phyloP scores from a whole-genome alignment of 108 stramenopile species.

The Pseudonitzschia pungens region DNA sequence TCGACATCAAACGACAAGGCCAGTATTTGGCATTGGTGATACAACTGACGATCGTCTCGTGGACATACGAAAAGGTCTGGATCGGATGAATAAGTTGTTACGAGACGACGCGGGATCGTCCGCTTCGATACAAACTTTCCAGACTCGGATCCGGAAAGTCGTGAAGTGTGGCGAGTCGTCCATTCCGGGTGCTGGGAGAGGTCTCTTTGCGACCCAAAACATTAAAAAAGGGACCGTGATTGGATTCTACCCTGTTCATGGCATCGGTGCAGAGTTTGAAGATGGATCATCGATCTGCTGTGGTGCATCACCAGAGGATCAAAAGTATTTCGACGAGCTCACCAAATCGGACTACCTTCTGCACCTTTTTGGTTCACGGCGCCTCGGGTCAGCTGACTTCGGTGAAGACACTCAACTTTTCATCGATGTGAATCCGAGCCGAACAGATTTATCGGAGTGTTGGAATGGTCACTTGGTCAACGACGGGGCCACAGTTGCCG shows the following conservation, averaged over 20 bases:
- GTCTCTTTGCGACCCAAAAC: conserved; percentile 55
- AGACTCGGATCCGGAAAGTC: conserved; percentile 15
- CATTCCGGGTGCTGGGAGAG: conserved; percentile 46
- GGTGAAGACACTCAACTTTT: conserved; percentile 25
- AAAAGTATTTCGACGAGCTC: neutral
- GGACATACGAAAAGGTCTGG: conserved; percentile 3
- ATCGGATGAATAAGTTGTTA: neutral
- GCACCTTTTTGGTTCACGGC: conserved; percentile 29
- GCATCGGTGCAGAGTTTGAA: conserved; percentile 37
- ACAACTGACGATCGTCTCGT: conserved; percentile 4
- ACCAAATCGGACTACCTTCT: conserved; percentile 34
- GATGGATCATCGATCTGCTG: conserved; percentile 14
- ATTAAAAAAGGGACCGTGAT: conserved; percentile 47
- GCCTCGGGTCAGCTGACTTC: conserved; percentile 10
- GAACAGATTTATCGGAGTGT: conserved; percentile 1
- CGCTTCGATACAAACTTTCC: conserved; percentile 13
- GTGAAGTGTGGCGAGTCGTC: conserved; percentile 29
- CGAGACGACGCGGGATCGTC: neutral
- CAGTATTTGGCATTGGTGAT: conserved; percentile 10
- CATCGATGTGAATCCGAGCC: conserved; percentile 49
- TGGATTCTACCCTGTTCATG: conserved; percentile 49
- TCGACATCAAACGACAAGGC: neutral
- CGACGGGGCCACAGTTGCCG: conserved; percentile 40
- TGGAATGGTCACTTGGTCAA: conserved; percentile 46
- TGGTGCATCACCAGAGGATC: conserved; percentile 15